Evolutionary conservation across 1,139 yeast genomes (phyloP), one percentile per base, ranked within the genome.

Genomic region (Candida mesenterica): DNA sequence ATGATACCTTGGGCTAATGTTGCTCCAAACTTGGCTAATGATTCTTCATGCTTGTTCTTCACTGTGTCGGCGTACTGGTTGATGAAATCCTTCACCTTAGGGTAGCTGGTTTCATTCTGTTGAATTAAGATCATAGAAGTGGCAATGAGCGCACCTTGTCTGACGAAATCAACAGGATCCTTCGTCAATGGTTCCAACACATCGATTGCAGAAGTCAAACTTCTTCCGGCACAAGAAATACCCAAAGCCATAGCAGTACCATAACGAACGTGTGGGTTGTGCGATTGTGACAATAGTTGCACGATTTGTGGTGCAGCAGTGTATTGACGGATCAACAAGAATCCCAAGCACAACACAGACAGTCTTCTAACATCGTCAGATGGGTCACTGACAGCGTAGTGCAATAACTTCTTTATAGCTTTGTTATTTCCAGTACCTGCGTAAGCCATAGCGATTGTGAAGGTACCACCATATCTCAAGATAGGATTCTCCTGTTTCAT

Each of bases 161-260:
- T 86, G 30, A 94, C 98, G 64, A 92, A 92, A 60, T 92, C 99
- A 33, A 89, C 95, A 1, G 96, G 81, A 62, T 92, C 99, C 54
- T 87, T 87, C 26, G 92, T 79, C 66, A 92, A 77, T 24, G 97
- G 96, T 62, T 88, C 96, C 48, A 92, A 73, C 15, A 94, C 89
- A 46, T 89, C 96, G 43, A 92, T 77, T 0, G 98, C 98, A 30
- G 92, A 82, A 37, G 84, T 79, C 39, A 86, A 68, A 4, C 90
- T 94, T 58, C 95, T 84, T 36, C 98, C 98, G 19, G 97, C 97
- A 70, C 97, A 90, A 3, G 97, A 81, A 42, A 94, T 86, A 63
- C 97, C 98, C 46, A 92, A 74, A 0, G 99, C 98, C 79, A 92
- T 72, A 3, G 97, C 96, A 28, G 97, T 85, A 65, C 99, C 99